Conservation (phyloP, 164 flowering plant species). For the Litsea cubeba region DNA sequence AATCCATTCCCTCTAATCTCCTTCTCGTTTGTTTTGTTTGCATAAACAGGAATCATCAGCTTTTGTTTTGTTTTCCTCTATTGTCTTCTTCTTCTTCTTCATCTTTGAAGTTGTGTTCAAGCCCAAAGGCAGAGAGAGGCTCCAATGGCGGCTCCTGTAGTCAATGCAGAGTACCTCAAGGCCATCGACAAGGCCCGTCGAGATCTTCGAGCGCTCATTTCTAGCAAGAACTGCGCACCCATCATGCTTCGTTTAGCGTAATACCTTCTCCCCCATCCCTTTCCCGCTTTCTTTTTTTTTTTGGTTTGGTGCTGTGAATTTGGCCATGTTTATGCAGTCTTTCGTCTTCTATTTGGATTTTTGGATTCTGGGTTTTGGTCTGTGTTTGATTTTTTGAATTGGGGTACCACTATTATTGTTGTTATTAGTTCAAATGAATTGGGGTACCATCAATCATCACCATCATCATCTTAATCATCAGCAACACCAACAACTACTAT, state of each 20-base stretch:
- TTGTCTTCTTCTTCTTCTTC: background rate
- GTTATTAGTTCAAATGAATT: no score
- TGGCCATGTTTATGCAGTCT: background rate
- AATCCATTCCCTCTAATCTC: background rate
- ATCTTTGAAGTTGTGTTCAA: slow-evolving; percentile 3
- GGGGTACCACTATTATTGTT: background rate
- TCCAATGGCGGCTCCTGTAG: slow-evolving; percentile 69
- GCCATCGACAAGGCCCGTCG: slow-evolving; percentile 87
- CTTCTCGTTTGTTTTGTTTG: background rate
- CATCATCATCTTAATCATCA: background rate
- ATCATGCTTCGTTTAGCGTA: slow-evolving; percentile 99
- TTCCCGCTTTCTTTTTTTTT: background rate
- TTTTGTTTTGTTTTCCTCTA: no score
- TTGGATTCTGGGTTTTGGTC: background rate
- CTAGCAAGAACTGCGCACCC: slow-evolving; percentile 81
- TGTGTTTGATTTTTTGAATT: background rate
- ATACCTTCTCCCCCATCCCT: slow-evolving; percentile 6
- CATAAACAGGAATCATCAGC: background rate
- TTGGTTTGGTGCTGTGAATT: background rate
- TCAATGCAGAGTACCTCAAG: slow-evolving; percentile 76
- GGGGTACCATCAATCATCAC: background rate
- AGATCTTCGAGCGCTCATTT: slow-evolving; percentile 82
- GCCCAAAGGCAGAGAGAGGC: background rate
- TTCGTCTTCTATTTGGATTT: background rate
- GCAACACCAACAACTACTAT: background rate